Evolutionary conservation across 768 basidiomycete species (phyloP), one percentile per base, ranked within the genome.

Genomic region (Neoboletus subvelutipes): DNA sequence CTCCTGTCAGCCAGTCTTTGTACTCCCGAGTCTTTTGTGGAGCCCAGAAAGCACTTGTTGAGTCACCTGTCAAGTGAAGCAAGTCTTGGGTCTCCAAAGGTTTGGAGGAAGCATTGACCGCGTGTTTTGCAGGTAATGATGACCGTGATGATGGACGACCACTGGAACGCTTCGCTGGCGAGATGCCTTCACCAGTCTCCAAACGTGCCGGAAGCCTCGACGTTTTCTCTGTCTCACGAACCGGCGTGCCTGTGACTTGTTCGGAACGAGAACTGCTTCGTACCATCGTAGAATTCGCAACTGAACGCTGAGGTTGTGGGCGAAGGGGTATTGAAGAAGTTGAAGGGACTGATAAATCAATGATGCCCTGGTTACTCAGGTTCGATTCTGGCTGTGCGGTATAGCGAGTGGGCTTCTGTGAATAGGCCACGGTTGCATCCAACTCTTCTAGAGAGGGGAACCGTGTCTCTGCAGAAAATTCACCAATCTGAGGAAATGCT

Each of bases 361-460:
- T 50, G 28, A 68, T 57, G 17, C 41, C 64, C 51, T 62, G 57
- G 11, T 61, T 61, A 39, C 56, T 53, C 20, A 39, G 17, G 22
- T 52, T 49, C 9, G 47, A 28, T 37, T 71, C 64, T 4, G 55
- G 56, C 42, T 58, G 65, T 17, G 58, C 39, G 59, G 56, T 57
- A 58, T 62, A 48, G 43, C 58, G 63, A 40, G 50, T 37, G 26
- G 62, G 48, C 58, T 63, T 60, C 45, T 59, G 58, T n/a, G 77
- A 58, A 11, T 63, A 68, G 15, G 66, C 63, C 58, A 83, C 81
- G 11, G 75, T 74, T 24, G 83, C 81, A 70, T 92, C 88, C 7
- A 95, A 76, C 57, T 90, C 88, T 68, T 96, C 94, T 41, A 97
- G 75, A 1, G 94, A 90, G 0, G 94, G 94, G 70, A 91, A 97